Evolutionary conservation across 1,139 yeast genomes (phyloP).

Genomic region (Sporopachydermia cereana): DNA sequence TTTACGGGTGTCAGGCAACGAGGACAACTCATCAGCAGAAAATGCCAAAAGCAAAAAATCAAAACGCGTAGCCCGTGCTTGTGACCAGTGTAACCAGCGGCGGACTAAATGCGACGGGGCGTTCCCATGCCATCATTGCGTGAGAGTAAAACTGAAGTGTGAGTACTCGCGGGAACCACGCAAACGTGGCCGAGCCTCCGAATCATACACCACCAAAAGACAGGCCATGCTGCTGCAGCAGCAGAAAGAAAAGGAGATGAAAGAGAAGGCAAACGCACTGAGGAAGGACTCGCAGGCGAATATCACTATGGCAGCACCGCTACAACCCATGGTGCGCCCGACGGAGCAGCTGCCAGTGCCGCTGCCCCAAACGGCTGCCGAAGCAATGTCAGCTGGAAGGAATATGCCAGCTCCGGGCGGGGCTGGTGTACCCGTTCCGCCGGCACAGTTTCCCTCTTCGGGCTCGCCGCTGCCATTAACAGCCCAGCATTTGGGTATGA

Average conservation of each 20-base stretch:
- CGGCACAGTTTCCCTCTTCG: background rate
- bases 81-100: constrained; percentile 30
- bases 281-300: background rate
- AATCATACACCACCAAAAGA: constrained; percentile 9
- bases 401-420: too few species aligned
- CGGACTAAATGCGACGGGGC: constrained; percentile 31
- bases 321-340: too few species aligned
- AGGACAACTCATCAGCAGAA: constrained; percentile 3
- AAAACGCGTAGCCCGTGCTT: constrained; percentile 26
- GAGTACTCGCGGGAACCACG: constrained; percentile 28
- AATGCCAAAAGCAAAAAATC: background rate
- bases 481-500: background rate
- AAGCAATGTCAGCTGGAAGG: too few species aligned
- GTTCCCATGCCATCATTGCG: constrained; percentile 28
- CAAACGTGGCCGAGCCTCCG: constrained; percentile 28
- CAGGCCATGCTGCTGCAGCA: constrained; percentile 16
- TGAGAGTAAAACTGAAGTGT: constrained; percentile 21
- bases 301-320: too few species aligned
- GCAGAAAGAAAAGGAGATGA: constrained; percentile 10
- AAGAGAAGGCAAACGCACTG: constrained; percentile 2
- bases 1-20: too few species aligned
- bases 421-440: too few species aligned
- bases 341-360: too few species aligned
- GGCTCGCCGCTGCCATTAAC: background rate
- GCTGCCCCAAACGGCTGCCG: too few species aligned